Evolutionary conservation across 257 asterid genomes (phyloP).

Genomic region (Thymus quinquecostatus): DNA sequence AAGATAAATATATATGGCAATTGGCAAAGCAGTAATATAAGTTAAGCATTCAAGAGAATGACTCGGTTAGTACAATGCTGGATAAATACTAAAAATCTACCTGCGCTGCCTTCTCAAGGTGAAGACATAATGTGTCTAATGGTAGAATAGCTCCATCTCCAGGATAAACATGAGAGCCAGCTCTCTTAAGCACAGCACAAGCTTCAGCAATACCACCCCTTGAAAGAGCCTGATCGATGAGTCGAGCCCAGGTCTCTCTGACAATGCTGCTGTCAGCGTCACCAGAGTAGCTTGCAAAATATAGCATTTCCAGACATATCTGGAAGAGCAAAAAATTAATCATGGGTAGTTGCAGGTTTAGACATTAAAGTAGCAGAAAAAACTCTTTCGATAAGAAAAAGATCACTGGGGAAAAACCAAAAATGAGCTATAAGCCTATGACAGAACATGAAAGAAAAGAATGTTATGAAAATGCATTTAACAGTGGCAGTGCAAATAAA

Average conservation of each 20-base stretch:
- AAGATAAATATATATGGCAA: neutral
- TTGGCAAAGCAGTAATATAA: neutral
- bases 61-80: neutral
- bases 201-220: constrained; percentile 97
- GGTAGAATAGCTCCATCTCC: constrained; percentile 93
- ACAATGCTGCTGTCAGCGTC: constrained; percentile 93
- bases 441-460: neutral
- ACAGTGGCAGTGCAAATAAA: neutral
- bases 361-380: neutral
- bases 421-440: neutral
- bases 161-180: constrained; percentile 76
- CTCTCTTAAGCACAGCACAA: constrained; percentile 85
- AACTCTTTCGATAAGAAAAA: neutral
- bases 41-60: constrained; percentile 1
- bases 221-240: constrained; percentile 88
- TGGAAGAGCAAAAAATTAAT: constrained; percentile 35
- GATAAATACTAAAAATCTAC: constrained; percentile 31
- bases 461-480: neutral
- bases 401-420: neutral
- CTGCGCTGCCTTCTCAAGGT: constrained; percentile 92
- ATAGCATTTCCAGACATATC: constrained; percentile 93
- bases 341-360: constrained; percentile 4
- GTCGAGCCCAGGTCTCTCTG: constrained; percentile 95
- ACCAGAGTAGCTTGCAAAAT: constrained; percentile 94
- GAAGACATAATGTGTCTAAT: constrained; percentile 82